Evolutionary conservation across 768 basidiomycete species (phyloP).

Genomic region (Leccinellum rugosiceps): DNA sequence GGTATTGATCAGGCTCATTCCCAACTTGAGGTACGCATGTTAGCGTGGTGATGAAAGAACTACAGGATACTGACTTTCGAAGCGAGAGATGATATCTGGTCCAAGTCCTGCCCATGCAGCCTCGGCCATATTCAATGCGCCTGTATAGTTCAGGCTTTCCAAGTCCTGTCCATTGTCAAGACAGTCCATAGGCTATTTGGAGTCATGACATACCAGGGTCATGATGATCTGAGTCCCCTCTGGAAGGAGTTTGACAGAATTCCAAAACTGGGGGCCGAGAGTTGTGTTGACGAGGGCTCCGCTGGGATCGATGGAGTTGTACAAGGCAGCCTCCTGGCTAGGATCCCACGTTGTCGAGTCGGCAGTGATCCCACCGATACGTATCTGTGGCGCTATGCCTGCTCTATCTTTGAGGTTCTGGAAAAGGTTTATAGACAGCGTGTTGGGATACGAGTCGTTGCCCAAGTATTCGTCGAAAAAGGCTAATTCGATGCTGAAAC

Average conservation of each 20-base stretch:
- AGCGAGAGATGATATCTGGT: conserved; percentile 34
- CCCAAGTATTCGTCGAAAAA: conserved; percentile 52
- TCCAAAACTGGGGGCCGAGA: conserved; percentile 49
- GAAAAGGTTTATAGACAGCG: conserved; percentile 41
- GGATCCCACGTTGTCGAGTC: conserved; percentile 51
- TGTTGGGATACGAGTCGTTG: conserved; percentile 42
- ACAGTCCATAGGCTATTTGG: neutral
- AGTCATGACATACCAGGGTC: conserved; percentile 36
- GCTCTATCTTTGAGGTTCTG: conserved; percentile 45
- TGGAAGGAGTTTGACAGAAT: conserved; percentile 41
- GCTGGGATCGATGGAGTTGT: conserved; percentile 42
- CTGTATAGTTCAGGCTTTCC: conserved; percentile 40
- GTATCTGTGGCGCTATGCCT: conserved; percentile 43
- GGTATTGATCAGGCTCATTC: conserved; percentile 54
- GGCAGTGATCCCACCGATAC: conserved; percentile 54
- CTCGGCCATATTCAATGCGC: conserved; percentile 41
- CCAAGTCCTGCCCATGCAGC: conserved; percentile 40
- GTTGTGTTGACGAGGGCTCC: conserved; percentile 49
- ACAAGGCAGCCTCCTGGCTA: conserved; percentile 27
- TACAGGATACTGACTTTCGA: conserved; percentile 38
- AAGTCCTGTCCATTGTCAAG: conserved; percentile 36
- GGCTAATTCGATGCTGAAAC: conserved; percentile 55
- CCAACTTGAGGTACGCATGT: conserved; percentile 34
- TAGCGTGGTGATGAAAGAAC: neutral
- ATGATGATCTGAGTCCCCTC: conserved; percentile 46